Base-by-base conservation (phyloP, 73 alveolate species). In the Tetrahymena malaccensis region DNA sequence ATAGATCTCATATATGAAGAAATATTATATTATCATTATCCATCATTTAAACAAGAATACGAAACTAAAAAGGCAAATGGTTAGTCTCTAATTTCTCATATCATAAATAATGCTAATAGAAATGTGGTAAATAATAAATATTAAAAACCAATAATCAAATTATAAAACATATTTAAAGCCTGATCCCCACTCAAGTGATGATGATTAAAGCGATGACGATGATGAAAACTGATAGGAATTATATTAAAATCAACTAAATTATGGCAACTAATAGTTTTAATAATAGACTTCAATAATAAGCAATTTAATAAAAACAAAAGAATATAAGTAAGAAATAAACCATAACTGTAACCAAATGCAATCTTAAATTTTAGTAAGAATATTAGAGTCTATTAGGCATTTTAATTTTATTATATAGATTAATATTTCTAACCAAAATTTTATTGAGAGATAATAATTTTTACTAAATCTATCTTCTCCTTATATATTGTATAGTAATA, bases 1-100 rank as follows among this genome's bases (percentile, higher is more conserved):
- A n/a, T 31, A 94, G 97, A 95, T 31, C 94, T 96, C 50, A 96
- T 96, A 22, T 96, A 95, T 43, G 96, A 96, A 33, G 98, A 96
- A 93, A 96, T 96, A 43, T 70, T 95, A n/a, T 94, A 95, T 11
- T 95, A 96, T 50, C 98, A 96, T 35, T 96, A 83, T 93, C 84
- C 89, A 22, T 95, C 83, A n/a, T 95, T 85, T 25, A 96, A 34
- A 93, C 43, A 89, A 33, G 96, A 96, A 40, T 96, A 96, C 43
- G 97, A 95, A 50, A 50, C 33, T n/a, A 84, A 70, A 22, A 96
- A 85, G 15, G 57, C 57, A 33, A 93, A 96, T 57, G 94, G 95
- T 5, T 35, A 83, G 22, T 43, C 95, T 43, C 56, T 43, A 0
- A 85, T 94, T 35, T 40, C 93, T 35, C 96, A 94, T 89, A 94